phyloP scores from a whole-genome alignment of 2,329 filamentous ascomycete genomes.

The Colletotrichum tropicicola region DNA sequence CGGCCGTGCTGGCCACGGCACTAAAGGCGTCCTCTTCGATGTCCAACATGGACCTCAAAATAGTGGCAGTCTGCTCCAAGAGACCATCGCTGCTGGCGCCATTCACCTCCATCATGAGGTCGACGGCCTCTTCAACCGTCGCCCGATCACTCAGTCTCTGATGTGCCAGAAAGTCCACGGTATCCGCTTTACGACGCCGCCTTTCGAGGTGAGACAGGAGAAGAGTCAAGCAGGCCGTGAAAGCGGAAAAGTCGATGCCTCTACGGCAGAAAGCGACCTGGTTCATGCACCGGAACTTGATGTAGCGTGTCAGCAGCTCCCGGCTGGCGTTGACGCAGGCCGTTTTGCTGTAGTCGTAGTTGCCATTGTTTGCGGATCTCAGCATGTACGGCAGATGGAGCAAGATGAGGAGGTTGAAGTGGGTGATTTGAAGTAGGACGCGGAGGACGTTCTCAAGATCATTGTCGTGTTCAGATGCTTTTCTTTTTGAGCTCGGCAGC shows the following conservation, averaged over 20 bases:
- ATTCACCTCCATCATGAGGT: slow-evolving; percentile 42
- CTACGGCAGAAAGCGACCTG: slow-evolving; percentile 38
- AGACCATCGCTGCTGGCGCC: slow-evolving; percentile 38
- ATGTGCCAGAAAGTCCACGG: slow-evolving; percentile 44
- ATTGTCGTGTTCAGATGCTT: background rate
- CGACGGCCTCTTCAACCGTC: slow-evolving; percentile 44
- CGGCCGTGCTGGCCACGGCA: background rate
- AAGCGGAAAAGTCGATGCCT: slow-evolving; percentile 45
- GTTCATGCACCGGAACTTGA: slow-evolving; percentile 41
- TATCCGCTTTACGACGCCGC: background rate
- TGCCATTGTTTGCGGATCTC: background rate
- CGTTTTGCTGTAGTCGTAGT: slow-evolving; percentile 40
- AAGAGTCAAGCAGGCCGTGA: slow-evolving; percentile 47
- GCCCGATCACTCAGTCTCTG: slow-evolving; percentile 48
- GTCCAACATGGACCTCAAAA: slow-evolving; percentile 37
- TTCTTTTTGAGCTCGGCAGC: slow-evolving; percentile 10
- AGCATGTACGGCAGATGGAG: slow-evolving; percentile 45
- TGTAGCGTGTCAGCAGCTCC: slow-evolving; percentile 46
- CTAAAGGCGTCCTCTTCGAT: background rate
- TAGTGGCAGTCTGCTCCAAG: slow-evolving; percentile 36
- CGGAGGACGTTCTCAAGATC: slow-evolving; percentile 36
- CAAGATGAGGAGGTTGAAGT: slow-evolving; percentile 43
- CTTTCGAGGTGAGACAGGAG: slow-evolving; percentile 45
- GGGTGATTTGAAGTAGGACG: slow-evolving; percentile 38
- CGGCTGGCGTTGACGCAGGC: slow-evolving; percentile 46